Evolutionary conservation across 768 basidiomycete species (phyloP).

Genomic region (Lactarius vividus): DNA sequence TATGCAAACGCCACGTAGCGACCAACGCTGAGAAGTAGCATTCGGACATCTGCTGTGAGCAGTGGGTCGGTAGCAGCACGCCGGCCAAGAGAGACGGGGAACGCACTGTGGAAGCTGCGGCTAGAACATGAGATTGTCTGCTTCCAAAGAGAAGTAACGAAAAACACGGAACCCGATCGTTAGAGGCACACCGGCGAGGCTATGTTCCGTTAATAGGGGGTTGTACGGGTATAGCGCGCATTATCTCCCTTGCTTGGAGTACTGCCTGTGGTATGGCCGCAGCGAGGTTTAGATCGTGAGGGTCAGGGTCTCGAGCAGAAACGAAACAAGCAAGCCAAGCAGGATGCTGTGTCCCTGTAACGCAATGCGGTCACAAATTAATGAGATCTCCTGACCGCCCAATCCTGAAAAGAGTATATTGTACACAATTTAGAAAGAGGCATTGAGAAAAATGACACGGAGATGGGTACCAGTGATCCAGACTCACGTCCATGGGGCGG

Average conservation of each 20-base stretch:
- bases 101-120: neutral
- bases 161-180: neutral
- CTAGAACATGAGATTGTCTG: neutral
- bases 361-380: neutral
- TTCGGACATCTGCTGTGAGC: neutral
- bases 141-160: neutral
- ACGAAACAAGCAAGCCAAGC: neutral
- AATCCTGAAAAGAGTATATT: neutral
- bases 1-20: neutral
- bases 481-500: neutral
- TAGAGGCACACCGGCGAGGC: neutral
- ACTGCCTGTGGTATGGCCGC: neutral
- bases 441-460: neutral
- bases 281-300: conserved; percentile 1
- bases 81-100: neutral
- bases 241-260: neutral
- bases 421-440: neutral
- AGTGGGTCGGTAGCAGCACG: neutral
- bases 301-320: neutral
- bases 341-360: neutral
- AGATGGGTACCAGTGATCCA: neutral
- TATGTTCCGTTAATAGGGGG: neutral
- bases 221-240: neutral
- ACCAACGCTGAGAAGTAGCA: neutral
- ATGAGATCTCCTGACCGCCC: neutral